These are phyloP conservation scores for Ogataea allantospora DNA, from an alignment of 805 yeast species.

Conservation along the genomic window DNA sequence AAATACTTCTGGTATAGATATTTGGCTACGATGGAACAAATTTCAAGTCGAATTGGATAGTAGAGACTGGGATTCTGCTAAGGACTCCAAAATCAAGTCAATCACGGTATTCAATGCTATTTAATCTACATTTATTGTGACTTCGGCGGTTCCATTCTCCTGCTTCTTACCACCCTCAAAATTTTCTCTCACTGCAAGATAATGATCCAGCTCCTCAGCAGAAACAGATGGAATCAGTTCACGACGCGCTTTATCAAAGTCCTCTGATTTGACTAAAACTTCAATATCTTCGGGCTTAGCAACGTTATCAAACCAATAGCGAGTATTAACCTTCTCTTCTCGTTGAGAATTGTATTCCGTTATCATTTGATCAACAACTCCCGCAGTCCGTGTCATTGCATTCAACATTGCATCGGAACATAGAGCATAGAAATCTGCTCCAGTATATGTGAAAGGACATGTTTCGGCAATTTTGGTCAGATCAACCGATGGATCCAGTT, in stretches of 20 bases:
- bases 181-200: conserved; percentile 69
- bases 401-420: conserved; percentile 95
- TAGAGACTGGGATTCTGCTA: conserved; percentile 37
- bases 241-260: conserved; percentile 71
- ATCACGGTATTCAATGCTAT: conserved; percentile 31
- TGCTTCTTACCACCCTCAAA: conserved; percentile 67
- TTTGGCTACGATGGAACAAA: conserved; percentile 40
- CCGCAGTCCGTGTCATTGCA: conserved; percentile 91
- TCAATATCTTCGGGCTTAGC: conserved; percentile 65
- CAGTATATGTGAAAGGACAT: conserved; percentile 91
- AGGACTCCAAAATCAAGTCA: conserved; percentile 28
- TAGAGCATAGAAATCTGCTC: conserved; percentile 96
- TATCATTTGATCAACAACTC: conserved; percentile 67
- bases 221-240: conserved; percentile 85
- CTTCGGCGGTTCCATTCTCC: conserved; percentile 1
- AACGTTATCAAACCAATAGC: conserved; percentile 89
- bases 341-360: conserved; percentile 43
- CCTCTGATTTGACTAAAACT: conserved; percentile 67
- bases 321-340: conserved; percentile 49
- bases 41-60: conserved; percentile 37
- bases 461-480: conserved; percentile 55
- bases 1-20: conserved; percentile 28
- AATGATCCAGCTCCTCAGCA: conserved; percentile 81
- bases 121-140: conserved; percentile 1
- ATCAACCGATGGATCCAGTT: conserved; percentile 57